Percentiles rank a stretch among this genome's conserved stretches.
Conservation (phyloP, 2,329 filamentous ascomycete genomes). For the Penicillium frequentans region DNA sequence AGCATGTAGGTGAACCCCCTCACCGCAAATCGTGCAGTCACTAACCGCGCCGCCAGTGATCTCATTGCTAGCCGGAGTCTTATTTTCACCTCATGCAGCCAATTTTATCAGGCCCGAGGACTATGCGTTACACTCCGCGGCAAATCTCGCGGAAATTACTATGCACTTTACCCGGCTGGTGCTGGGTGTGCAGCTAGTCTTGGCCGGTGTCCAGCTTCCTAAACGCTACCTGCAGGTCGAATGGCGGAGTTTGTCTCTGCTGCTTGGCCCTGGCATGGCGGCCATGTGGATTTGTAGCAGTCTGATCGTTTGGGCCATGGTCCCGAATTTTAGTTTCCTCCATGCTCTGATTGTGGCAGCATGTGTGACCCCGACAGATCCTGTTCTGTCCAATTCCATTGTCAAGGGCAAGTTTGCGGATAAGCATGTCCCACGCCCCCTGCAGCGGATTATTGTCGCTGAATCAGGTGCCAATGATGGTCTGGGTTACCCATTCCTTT, state of each 20-base stretch:
- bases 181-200: constrained; percentile 83
- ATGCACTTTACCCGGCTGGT: constrained; percentile 84
- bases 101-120: constrained; percentile 74
- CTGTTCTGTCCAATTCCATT: constrained; percentile 82
- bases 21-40: not conserved
- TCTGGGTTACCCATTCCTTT: constrained; percentile 83
- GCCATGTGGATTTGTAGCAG: constrained; percentile 85
- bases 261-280: constrained; percentile 82
- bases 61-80: constrained; percentile 73
- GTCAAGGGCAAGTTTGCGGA: constrained; percentile 94
- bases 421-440: constrained; percentile 76
- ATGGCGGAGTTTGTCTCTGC: constrained; percentile 72
- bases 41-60: constrained; percentile 61
- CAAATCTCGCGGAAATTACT: constrained; percentile 70
- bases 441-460: constrained; percentile 78
- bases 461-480: constrained; percentile 91
- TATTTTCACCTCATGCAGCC: constrained; percentile 74
- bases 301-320: constrained; percentile 72
- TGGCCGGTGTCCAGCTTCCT: constrained; percentile 85
- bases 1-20: constrained; percentile 62
- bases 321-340: constrained; percentile 70
- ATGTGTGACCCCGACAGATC: constrained; percentile 90
- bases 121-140: constrained; percentile 62
- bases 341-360: constrained; percentile 78
- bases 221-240: constrained; percentile 75